Evolutionary conservation across 2,329 filamentous ascomycete genomes (phyloP).

Genomic region (Zymoseptoria brevis): DNA sequence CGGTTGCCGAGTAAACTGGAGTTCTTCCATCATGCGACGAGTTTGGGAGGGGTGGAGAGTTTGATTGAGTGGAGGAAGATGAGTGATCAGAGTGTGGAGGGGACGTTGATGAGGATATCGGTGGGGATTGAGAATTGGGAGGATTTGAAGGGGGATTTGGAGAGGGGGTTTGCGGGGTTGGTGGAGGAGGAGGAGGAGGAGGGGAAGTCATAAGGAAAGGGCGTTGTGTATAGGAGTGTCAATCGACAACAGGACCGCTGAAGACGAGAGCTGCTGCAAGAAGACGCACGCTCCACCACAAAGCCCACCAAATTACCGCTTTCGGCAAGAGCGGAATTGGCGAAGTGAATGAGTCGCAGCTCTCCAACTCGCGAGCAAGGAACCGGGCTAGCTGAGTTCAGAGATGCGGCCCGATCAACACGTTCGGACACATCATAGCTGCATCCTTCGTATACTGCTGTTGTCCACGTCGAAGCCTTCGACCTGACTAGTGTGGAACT

Average conservation of each 20-base stretch:
- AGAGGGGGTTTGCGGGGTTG: constrained; percentile 56
- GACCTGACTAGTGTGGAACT: too few relatives aligned
- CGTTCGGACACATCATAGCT: too few relatives aligned
- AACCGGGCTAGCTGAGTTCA: too few relatives aligned
- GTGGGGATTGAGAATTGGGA: constrained; percentile 80
- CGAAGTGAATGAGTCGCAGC: background rate
- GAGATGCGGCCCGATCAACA: too few relatives aligned
- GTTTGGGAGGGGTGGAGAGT: constrained; percentile 86
- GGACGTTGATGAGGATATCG: constrained; percentile 67
- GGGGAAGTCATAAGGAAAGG: background rate
- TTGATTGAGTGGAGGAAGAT: constrained; percentile 94
- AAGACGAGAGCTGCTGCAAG: background rate
- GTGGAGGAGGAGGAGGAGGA: constrained; percentile 11
- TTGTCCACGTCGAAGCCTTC: too few relatives aligned
- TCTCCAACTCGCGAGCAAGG: background rate
- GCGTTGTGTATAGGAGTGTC: background rate
- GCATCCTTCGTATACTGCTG: too few relatives aligned
- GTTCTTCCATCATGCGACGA: constrained; percentile 92
- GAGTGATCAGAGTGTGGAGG: constrained; percentile 68
- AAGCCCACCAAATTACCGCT: background rate
- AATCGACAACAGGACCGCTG: background rate
- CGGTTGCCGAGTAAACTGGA: constrained; percentile 66
- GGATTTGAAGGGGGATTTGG: constrained; percentile 70
- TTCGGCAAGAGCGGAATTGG: background rate
- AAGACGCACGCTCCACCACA: background rate